A percentile compares a stretch with the other conserved stretches of the same genome.
These are phyloP conservation scores for Gastrolobium villosum DNA, from an alignment of 306 rosid species.

Conservation along the genomic window DNA sequence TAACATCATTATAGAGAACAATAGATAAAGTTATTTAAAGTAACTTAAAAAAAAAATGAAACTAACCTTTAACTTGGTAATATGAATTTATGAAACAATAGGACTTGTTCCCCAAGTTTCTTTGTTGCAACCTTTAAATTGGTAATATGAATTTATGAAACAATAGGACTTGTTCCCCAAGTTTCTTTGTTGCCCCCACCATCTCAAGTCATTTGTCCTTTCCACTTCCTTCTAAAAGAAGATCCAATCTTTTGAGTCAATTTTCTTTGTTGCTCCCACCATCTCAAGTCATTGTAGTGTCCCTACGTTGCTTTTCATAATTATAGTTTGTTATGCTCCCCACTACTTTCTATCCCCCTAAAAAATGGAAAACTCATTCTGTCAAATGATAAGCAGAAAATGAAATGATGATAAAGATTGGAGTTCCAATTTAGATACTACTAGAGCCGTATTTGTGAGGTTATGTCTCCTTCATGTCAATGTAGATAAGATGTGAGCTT, in stretches of 20 bases:
- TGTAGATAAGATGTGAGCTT: background rate
- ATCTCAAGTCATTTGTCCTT: background rate
- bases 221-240: background rate
- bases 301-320: background rate
- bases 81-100: background rate
- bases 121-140: too few relatives aligned
- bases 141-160: background rate
- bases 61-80: too few relatives aligned
- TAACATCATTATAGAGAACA: too few relatives aligned
- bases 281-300: background rate
- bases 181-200: constrained; percentile 14
- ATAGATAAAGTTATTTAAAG: too few relatives aligned
- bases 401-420: too few relatives aligned
- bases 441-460: too few relatives aligned
- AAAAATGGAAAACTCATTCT: background rate
- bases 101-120: constrained; percentile 39
- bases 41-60: too few relatives aligned
- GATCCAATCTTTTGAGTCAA: background rate
- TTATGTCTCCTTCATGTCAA: too few relatives aligned
- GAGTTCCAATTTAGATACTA: too few relatives aligned
- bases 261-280: background rate
- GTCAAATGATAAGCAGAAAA: background rate
- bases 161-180: constrained; percentile 33
- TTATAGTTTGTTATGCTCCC: constrained; percentile 44
- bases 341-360: constrained; percentile 10